Percentiles rank a stretch among this genome's conserved stretches.
phyloP scores from a whole-genome alignment of 768 basidiomycete species.

The Boletus coccyginus region DNA sequence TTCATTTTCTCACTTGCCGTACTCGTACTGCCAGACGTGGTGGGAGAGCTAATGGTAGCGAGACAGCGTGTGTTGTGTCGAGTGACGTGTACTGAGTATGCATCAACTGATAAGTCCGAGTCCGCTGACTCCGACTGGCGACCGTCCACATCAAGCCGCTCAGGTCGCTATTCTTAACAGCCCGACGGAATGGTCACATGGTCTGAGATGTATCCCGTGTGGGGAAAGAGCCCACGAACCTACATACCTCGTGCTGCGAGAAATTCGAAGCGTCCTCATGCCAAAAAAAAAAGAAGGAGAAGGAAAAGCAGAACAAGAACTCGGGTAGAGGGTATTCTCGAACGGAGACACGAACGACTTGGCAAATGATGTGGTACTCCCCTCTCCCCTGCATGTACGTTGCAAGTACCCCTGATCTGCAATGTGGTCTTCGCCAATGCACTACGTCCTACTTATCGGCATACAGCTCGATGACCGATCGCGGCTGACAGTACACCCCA shows the following conservation, averaged over 20 bases:
- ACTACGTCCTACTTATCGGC: conserved; percentile 3
- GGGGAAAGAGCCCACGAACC: not conserved
- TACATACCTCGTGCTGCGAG: not conserved
- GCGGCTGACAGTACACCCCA: conserved; percentile 41
- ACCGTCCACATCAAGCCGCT: too few species aligned
- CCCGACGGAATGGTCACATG: not conserved
- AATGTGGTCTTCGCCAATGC: not conserved
- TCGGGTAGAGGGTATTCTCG: conserved; percentile 7
- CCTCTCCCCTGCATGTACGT: not conserved
- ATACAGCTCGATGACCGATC: conserved; percentile 48
- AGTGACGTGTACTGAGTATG: too few species aligned
- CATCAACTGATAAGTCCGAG: too few species aligned
- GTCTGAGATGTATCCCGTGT: not conserved
- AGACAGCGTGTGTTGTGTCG: too few species aligned
- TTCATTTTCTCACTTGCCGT: too few species aligned
- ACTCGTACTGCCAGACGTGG: too few species aligned
- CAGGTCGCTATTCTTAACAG: not conserved
- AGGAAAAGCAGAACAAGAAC: not conserved
- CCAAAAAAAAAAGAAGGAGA: not conserved
- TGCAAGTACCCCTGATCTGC: conserved; percentile 9
- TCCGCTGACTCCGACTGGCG: too few species aligned
- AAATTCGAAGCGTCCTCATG: not conserved
- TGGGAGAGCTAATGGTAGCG: too few species aligned
- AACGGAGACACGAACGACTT: not conserved
- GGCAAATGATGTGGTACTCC: not conserved